A percentile compares a stretch with the other conserved stretches of the same genome.
Evolutionary conservation across 1,139 yeast genomes (phyloP).

Genomic region (Nematodospora anomalae): DNA sequence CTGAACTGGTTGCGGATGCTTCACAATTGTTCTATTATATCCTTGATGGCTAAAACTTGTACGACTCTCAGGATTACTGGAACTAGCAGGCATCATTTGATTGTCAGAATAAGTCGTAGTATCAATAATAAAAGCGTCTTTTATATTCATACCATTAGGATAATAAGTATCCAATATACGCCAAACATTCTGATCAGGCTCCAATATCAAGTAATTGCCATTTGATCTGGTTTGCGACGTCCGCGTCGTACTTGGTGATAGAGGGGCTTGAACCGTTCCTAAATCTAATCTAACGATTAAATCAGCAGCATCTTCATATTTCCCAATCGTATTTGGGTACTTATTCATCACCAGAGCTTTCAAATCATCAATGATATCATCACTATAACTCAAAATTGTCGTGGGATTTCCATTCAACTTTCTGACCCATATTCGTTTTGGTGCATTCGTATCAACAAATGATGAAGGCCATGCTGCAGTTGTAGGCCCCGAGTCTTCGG

Average conservation of each 20-base stretch:
- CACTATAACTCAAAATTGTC: conserved; percentile 53
- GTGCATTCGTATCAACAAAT: conserved; percentile 9
- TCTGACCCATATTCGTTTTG: conserved; percentile 64
- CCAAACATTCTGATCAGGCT: conserved; percentile 69
- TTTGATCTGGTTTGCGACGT: conserved; percentile 3
- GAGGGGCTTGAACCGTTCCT: conserved; percentile 10
- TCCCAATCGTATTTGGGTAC: conserved; percentile 69
- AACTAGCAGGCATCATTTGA: not conserved
- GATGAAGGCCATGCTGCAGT: conserved; percentile 7
- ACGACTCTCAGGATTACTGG: not conserved
- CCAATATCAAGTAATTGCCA: conserved; percentile 34
- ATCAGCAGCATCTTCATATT: conserved; percentile 70
- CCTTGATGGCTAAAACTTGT: not conserved
- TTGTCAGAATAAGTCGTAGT: conserved; percentile 14
- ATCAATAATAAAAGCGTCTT: conserved; percentile 65
- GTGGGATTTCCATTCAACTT: conserved; percentile 60
- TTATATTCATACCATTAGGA: conserved; percentile 69
- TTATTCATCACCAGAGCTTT: conserved; percentile 59
- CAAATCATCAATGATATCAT: conserved; percentile 71
- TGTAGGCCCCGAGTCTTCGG: not conserved
- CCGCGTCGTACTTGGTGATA: conserved; percentile 7
- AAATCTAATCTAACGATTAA: conserved; percentile 43
- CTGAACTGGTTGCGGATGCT: conserved; percentile 13
- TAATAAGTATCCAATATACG: conserved; percentile 56
- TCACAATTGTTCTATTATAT: conserved; percentile 2